Conservation (phyloP, 768 basidiomycete genomes). For the Neoboletus brunneissimus region DNA sequence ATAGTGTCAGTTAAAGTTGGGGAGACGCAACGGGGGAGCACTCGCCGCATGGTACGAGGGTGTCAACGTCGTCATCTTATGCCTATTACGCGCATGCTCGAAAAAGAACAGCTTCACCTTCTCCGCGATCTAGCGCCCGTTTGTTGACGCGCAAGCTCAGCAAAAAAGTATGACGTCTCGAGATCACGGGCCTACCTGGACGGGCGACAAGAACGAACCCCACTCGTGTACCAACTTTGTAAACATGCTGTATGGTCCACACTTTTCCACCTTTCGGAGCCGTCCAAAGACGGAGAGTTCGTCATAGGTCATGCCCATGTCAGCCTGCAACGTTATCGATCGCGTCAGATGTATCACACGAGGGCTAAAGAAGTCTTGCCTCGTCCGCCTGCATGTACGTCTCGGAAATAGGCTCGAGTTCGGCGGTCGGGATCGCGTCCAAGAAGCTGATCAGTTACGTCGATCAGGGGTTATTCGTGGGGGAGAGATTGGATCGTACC, state of each 20-base stretch:
- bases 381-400: slow-evolving; percentile 96
- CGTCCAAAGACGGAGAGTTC: slow-evolving; percentile 93
- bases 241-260: slow-evolving; percentile 96
- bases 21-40: slow-evolving; percentile 12
- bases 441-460: slow-evolving; percentile 62
- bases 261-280: slow-evolving; percentile 93
- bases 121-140: slow-evolving; percentile 64
- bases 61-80: slow-evolving; percentile 98
- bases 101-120: slow-evolving; percentile 99
- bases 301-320: slow-evolving; percentile 99
- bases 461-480: neutral
- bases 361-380: slow-evolving; percentile 40
- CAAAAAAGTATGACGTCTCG: too few species aligned
- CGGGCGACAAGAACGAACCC: slow-evolving; percentile 81
- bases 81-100: slow-evolving; percentile 92
- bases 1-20: neutral
- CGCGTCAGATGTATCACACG: neutral
- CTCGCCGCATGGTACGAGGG: slow-evolving; percentile 91
- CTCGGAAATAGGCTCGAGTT: slow-evolving; percentile 92
- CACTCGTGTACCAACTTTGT: slow-evolving; percentile 94
- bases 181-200: slow-evolving; percentile 50
- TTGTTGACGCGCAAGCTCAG: slow-evolving; percentile 25
- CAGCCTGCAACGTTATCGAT: slow-evolving; percentile 51
- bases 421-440: slow-evolving; percentile 89
- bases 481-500: slow-evolving; percentile 44